Conservation (phyloP, 2,329 filamentous ascomycete species). For the Penicillium corylophilum region DNA sequence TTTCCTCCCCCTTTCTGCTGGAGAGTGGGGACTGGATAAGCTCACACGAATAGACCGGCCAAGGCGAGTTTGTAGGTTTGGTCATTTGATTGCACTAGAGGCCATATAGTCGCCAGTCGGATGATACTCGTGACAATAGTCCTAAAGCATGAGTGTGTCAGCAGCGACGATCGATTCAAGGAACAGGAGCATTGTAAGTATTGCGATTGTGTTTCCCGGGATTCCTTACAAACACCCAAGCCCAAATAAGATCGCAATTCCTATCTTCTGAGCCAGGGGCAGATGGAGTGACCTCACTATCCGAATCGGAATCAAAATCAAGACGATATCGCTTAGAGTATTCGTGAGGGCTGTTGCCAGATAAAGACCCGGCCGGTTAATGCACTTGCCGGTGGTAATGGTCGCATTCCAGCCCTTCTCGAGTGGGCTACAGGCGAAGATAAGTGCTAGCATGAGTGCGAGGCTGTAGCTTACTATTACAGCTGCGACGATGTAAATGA, state of each 20-base stretch:
- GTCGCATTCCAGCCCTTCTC: constrained; percentile 19
- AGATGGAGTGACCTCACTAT: constrained; percentile 15
- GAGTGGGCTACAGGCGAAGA: constrained; percentile 24
- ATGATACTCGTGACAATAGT: constrained; percentile 24
- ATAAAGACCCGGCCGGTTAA: constrained; percentile 17
- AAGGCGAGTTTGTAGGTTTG: constrained; percentile 17
- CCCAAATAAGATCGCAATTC: constrained; percentile 17
- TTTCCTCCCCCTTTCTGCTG: no score
- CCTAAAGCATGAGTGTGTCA: neutral
- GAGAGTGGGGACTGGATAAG: no score
- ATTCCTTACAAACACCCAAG: constrained; percentile 19
- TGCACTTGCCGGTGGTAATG: constrained; percentile 16
- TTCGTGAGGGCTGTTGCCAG: constrained; percentile 24
- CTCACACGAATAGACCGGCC: constrained; percentile 14
- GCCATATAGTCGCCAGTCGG: constrained; percentile 23
- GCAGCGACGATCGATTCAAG: neutral
- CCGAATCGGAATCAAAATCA: constrained; percentile 22
- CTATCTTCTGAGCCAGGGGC: constrained; percentile 16
- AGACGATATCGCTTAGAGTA: constrained; percentile 21
- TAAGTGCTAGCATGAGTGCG: constrained; percentile 9
- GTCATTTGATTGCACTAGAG: constrained; percentile 19
- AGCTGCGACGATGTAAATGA: constrained; percentile 1
- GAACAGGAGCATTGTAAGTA: no score
- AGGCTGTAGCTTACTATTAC: constrained; percentile 8
- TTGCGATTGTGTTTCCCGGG: no score